These are phyloP conservation scores for Brachypodium distachyon DNA, from an alignment of 202 grass and related monocot genomes.

Conservation along the genomic window DNA sequence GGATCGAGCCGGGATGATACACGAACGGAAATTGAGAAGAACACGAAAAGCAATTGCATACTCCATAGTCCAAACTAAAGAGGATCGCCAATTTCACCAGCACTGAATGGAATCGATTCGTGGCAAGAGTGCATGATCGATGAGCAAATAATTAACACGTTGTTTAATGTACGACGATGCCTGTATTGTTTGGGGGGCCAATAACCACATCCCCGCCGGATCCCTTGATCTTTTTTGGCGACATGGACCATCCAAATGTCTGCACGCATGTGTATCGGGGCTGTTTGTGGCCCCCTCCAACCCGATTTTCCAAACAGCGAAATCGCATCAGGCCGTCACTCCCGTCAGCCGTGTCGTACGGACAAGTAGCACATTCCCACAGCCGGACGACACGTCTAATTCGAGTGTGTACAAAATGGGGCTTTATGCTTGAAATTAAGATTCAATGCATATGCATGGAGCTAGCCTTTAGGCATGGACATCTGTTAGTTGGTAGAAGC, in stretches of 20 bases:
- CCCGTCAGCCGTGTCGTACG: background rate
- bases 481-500: background rate
- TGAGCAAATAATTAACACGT: background rate
- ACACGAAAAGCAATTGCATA: too few relatives aligned
- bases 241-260: background rate
- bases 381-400: background rate
- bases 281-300: background rate
- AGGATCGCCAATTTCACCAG: background rate
- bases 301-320: background rate
- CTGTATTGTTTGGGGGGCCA: background rate
- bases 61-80: too few relatives aligned
- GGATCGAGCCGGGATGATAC: background rate
- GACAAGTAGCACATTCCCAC: background rate
- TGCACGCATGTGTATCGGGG: background rate
- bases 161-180: background rate
- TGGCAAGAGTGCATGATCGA: too few relatives aligned
- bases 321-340: background rate
- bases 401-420: background rate
- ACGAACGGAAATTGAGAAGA: background rate
- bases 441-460: background rate
- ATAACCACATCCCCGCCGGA: background rate
- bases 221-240: slow-evolving; percentile 1
- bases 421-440: background rate
- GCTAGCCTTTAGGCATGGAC: too few relatives aligned
- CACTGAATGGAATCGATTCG: background rate